Conservation (phyloP, 2,329 filamentous ascomycete species). For the Penicillium sp. region DNA sequence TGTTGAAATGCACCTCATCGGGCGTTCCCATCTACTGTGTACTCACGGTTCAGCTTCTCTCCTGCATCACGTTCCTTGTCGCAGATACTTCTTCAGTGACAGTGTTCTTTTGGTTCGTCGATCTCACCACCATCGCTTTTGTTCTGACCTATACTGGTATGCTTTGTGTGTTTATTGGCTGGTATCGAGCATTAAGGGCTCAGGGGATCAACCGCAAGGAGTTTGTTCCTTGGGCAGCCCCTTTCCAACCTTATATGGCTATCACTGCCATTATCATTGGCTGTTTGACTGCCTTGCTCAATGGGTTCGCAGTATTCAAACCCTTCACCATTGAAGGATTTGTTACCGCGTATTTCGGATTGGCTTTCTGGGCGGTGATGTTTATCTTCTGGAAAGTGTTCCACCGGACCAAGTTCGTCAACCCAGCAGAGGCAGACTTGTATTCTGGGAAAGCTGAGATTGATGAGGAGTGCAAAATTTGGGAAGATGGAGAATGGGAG, state of each 20-base stretch:
- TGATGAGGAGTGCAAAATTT: constrained; percentile 38
- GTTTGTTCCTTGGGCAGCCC: constrained; percentile 68
- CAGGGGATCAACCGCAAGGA: constrained; percentile 70
- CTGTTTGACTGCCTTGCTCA: constrained; percentile 66
- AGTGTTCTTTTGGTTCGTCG: constrained; percentile 73
- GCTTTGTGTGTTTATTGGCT: constrained; percentile 70
- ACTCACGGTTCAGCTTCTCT: constrained; percentile 64
- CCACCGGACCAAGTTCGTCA: constrained; percentile 34
- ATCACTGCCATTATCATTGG: constrained; percentile 62
- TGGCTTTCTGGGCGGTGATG: constrained; percentile 49
- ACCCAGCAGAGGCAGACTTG: constrained; percentile 34
- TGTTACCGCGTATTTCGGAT: constrained; percentile 56
- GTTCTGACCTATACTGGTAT: constrained; percentile 62
- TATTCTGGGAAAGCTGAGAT: constrained; percentile 38
- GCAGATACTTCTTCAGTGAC: constrained; percentile 65
- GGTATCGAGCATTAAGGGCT: constrained; percentile 68
- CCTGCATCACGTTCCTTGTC: constrained; percentile 72
- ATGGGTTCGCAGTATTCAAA: constrained; percentile 58
- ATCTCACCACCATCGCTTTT: constrained; percentile 50
- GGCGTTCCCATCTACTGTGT: constrained; percentile 76
- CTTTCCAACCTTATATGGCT: constrained; percentile 70
- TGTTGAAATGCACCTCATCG: constrained; percentile 61
- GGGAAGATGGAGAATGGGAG: constrained; percentile 37
- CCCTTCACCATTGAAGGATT: constrained; percentile 52
- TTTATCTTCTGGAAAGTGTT: constrained; percentile 41